Base-by-base conservation (phyloP, 2,329 filamentous ascomycete species). In the Lizonia empirigonia region DNA sequence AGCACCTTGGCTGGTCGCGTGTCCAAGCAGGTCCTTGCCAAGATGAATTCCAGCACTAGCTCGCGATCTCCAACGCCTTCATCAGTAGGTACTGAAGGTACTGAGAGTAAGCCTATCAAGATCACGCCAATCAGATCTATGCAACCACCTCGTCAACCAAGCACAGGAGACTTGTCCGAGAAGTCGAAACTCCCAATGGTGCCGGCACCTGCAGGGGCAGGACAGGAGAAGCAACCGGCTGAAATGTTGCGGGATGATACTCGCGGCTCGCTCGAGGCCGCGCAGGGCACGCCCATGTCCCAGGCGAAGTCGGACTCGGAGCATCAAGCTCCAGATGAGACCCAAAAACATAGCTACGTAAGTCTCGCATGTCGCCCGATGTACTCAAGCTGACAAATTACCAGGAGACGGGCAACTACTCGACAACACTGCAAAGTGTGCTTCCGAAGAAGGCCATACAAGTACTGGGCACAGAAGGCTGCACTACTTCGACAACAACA, bases 91-190 rank as follows among this genome's bases (percentile, higher is more conserved):
- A 29, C 19, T 1, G 42, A 37, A 22, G 37, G 18, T 1, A 50
- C 36, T 18, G 37, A 30, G 7, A 44, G 20, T 6, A 30, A 41
- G 13, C 13, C 37, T 13, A 20, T 55, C 1, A 58, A 53, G 34
- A 49, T 62, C 34, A 53, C 38, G 7, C 64, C 64, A 13, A 65
- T 67, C 33, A 52, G 64, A 7, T 58, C 60, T 1, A 67, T 65
- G 63, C 57, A 59, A 29, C 57, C 59, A n/a, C 39, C 63, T 26
- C 56, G 60, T 15, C 53, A 57, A 16, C 2, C 19, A 2, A 58
- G 53, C 18, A 29, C 24, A n/a, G 58, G 36, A 1, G n/a, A 10
- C 16, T 10, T 34, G 1, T 50, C 41, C 8, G 34, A 53, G 10
- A 26, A 13, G 5, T 20, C 19, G 9, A 34, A 36, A 13, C 39